A percentile compares a stretch with the other conserved stretches of the same genome.
Evolutionary conservation across 164 flowering plant species (phyloP).

Genomic region (Akebia trifoliata): DNA sequence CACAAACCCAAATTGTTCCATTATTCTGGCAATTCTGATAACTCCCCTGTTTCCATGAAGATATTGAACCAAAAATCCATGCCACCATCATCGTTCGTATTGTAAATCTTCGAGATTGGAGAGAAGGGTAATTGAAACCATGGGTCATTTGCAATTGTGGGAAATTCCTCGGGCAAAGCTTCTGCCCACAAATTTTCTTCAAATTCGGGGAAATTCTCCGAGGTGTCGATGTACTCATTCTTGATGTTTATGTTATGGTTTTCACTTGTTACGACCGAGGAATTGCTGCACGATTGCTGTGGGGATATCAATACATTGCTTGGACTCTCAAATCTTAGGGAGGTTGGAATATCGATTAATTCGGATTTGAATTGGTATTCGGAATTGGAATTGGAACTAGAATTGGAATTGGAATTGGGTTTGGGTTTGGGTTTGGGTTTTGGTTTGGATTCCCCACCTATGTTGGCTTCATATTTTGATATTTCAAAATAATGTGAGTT

Average conservation of each 20-base stretch:
- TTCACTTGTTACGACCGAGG: slow-evolving; percentile 7
- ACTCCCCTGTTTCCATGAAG: slow-evolving; percentile 16
- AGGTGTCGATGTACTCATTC: slow-evolving; percentile 9
- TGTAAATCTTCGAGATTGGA: not conserved
- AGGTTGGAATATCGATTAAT: no score
- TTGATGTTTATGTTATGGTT: slow-evolving; percentile 1
- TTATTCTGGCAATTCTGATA: slow-evolving; percentile 15
- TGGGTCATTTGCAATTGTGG: not conserved
- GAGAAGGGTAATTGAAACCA: slow-evolving; percentile 6
- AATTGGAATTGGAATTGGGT: no score
- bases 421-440: not conserved
- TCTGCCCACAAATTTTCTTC: slow-evolving; percentile 40
- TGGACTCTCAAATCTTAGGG: not conserved
- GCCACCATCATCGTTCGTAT: not conserved
- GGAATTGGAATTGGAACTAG: no score
- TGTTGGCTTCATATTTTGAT: not conserved
- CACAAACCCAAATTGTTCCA: slow-evolving; percentile 3
- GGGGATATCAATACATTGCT: slow-evolving; percentile 13
- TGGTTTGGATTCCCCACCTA: not conserved
- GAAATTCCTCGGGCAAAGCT: slow-evolving; percentile 8
- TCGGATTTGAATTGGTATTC: no score
- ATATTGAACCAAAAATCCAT: slow-evolving; percentile 27
- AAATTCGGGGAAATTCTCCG: slow-evolving; percentile 16
- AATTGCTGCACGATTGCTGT: slow-evolving; percentile 19
- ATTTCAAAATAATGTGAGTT: no score